Conservation (phyloP, 148 eudicot species). For the Dysphania ambrosioides region DNA sequence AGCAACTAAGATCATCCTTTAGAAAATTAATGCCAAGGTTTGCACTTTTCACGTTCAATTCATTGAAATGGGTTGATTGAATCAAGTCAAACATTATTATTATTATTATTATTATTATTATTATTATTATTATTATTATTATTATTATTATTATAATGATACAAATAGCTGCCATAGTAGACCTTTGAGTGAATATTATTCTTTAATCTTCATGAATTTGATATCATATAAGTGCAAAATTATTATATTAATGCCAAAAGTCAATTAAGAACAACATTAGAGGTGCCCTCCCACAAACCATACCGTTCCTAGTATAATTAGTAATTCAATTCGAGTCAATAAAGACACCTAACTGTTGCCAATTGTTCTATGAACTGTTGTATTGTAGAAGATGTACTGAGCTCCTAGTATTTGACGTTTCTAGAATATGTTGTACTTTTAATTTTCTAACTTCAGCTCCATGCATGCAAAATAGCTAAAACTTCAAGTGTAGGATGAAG, state of each 20-base stretch:
- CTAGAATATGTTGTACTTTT: not conserved
- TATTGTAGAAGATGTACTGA: not conserved
- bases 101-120: too few relatives aligned
- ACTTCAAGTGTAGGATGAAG: not conserved
- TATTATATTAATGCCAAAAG: not conserved
- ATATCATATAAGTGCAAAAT: too few relatives aligned
- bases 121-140: too few relatives aligned
- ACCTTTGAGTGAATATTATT: slow-evolving; percentile 1
- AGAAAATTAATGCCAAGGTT: too few relatives aligned
- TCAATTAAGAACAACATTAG: slow-evolving; percentile 1
- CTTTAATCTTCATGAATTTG: too few relatives aligned
- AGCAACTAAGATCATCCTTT: not conserved
- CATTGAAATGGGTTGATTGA: slow-evolving; percentile 19
- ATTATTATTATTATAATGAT: not conserved
- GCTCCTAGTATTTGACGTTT: slow-evolving; percentile 11
- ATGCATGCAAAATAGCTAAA: not conserved
- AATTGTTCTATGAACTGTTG: not conserved
- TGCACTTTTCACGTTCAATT: too few relatives aligned
- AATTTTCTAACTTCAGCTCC: not conserved
- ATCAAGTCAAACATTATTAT: slow-evolving; percentile 14
- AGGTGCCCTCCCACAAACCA: not conserved
- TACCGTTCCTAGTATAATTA: too few relatives aligned
- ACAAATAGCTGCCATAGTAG: slow-evolving; percentile 7
- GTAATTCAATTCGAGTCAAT: not conserved
- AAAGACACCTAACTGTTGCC: not conserved